phyloP scores from a whole-genome alignment of 2,329 filamentous ascomycete genomes.

The Fusarium compactum region DNA sequence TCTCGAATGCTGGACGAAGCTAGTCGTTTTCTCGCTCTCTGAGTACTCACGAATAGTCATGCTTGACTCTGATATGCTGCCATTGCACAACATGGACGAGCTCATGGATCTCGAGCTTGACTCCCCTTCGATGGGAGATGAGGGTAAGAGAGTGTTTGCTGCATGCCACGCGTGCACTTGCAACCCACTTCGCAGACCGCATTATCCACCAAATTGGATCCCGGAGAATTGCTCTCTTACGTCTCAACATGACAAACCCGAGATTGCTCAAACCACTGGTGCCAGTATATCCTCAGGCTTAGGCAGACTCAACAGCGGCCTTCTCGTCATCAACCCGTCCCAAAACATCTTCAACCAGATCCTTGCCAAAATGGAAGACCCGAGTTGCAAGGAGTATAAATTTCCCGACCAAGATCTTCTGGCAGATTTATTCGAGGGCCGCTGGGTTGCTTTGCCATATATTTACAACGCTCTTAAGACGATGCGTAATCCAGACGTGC shows the following conservation, averaged over 20 bases:
- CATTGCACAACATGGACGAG: slow-evolving; percentile 22
- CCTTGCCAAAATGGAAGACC: background rate
- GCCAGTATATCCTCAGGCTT: background rate
- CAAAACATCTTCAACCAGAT: background rate
- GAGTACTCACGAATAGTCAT: slow-evolving; percentile 18
- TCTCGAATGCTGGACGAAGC: slow-evolving; percentile 2
- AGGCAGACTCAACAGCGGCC: slow-evolving; percentile 22
- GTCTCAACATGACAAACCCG: slow-evolving; percentile 5
- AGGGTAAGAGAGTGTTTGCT: slow-evolving; percentile 18
- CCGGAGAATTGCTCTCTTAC: slow-evolving; percentile 24
- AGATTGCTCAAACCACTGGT: background rate
- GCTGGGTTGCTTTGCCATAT: slow-evolving; percentile 18
- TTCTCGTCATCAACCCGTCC: slow-evolving; percentile 23
- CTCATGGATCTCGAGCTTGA: slow-evolving; percentile 21
- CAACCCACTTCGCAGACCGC: slow-evolving; percentile 7
- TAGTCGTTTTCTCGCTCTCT: slow-evolving; percentile 6
- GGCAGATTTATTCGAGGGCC: slow-evolving; percentile 1
- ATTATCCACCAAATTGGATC: slow-evolving; percentile 19
- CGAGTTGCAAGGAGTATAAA: background rate
- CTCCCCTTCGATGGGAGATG: rapidly evolving
- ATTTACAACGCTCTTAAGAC: slow-evolving; percentile 29
- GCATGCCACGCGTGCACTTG: slow-evolving; percentile 29
- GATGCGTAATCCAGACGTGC: background rate
- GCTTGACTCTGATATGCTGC: slow-evolving; percentile 21
- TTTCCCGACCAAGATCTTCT: slow-evolving; percentile 27